phyloP scores from a whole-genome alignment of 306 rosid species.

The Sophora flavescens region DNA sequence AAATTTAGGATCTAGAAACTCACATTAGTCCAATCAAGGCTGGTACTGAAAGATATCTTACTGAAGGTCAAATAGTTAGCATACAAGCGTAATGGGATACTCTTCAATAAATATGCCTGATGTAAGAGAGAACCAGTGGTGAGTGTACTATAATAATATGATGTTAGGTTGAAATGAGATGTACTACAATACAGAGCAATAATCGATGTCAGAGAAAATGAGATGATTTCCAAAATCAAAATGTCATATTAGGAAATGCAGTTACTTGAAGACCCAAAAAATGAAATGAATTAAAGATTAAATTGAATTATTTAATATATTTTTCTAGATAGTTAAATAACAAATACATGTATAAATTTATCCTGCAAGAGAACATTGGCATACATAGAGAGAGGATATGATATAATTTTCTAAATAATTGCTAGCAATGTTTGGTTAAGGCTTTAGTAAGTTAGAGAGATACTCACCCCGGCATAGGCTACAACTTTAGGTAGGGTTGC shows the following conservation, averaged over 20 bases:
- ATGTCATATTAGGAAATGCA: not conserved
- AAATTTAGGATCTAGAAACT: conserved; percentile 43
- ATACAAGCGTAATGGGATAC: conserved; percentile 66
- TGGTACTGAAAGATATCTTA: conserved; percentile 53
- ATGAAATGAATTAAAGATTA: not conserved
- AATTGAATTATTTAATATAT: not conserved
- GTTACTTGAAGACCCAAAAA: not conserved
- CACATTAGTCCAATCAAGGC: conserved; percentile 78
- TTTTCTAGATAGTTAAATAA: not conserved
- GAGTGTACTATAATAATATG: conserved; percentile 14
- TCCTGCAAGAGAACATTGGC: not conserved
- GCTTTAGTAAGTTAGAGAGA: conserved; percentile 20
- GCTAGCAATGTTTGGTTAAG: not conserved
- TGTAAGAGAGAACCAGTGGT: conserved; percentile 31
- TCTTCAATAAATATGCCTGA: conserved; percentile 76
- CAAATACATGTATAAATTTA: not conserved
- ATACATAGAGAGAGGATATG: not conserved
- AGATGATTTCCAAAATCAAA: not conserved
- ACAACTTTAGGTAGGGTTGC: conserved; percentile 63
- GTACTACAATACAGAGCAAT: not conserved
- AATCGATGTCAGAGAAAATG: not conserved
- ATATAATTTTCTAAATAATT: not conserved
- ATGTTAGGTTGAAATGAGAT: not conserved
- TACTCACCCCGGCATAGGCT: conserved; percentile 78
- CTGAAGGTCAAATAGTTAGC: conserved; percentile 61